Base-by-base conservation (phyloP, 176 grass and related monocot species). In the Guadua angustifolia region DNA sequence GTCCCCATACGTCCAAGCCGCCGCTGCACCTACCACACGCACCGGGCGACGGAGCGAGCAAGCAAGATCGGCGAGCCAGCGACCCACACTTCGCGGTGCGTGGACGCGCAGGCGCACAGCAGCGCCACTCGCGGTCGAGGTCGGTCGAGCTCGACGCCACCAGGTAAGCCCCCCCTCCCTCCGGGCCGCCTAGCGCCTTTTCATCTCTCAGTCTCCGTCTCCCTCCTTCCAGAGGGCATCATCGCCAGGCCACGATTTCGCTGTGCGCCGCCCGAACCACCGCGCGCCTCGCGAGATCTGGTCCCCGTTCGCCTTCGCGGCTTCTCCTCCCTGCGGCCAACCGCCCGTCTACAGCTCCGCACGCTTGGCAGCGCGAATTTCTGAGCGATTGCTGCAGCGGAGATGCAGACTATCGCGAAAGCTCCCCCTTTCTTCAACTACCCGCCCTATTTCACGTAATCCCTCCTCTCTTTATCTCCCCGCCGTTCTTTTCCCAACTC, bases 371-470 rank as follows among this genome's bases (percentile, higher is more conserved):
- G 59, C 16, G 62, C 35, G 35, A 15, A 19, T 55, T 32, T 40
- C n/a, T 17, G 22, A 75, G 35, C 47, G 5, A 18, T 33, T n/a
- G 33, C 33, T 18, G 26, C 16, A 17, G 5, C 45, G 16, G 78
- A 83, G 78, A 94, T 94, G 90, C 83, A 92, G 88, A 85, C 64
- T 74, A 25, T 73, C 15, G 86, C 74, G 39, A 82, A 92, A 90
- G 87, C 91, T 92, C 91, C 91, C 6, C 80, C 83, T 10, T 95
- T 94, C 88, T 95, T 99, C 86, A 99, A 89, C 82, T 99, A 95
- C 84, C 96, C 93, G 10, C 91, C 93, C 5, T 95, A 92, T 86
- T 99, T 99, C 75, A 99, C 89, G 93, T 95, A 95, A 90, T 88
- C 56, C 40, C n/a, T 69, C 35, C 13, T 36, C 35, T 36, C 35